Conservation (phyloP, 1,284 basidiomycete genomes). For the Rhodotorula sp. region DNA sequence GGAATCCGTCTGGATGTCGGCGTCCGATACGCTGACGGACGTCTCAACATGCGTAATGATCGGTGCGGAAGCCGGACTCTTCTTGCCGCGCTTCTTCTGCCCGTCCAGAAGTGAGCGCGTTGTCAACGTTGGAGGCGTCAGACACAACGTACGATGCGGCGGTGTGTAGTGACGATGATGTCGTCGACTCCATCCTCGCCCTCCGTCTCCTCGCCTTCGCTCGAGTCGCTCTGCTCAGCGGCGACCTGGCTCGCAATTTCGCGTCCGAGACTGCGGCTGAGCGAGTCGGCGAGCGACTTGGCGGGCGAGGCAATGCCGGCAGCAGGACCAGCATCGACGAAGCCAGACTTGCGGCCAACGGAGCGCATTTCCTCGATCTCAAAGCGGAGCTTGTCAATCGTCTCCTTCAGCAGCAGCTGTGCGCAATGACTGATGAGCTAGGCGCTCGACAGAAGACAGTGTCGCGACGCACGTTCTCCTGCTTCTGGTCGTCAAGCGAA, state of each 20-base stretch:
- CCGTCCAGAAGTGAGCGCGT: not conserved
- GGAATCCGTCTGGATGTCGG: constrained; percentile 58
- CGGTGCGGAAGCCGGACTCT: constrained; percentile 25
- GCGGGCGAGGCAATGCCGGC: constrained; percentile 5
- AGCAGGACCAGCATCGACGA: constrained; percentile 46
- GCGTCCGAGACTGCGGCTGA: constrained; percentile 77
- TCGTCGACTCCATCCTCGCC: constrained; percentile 54
- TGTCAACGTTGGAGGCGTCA: too few species aligned
- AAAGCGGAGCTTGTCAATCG: constrained; percentile 83
- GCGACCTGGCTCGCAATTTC: constrained; percentile 69
- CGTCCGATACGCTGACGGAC: constrained; percentile 67
- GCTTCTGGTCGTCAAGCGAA: constrained; percentile 81
- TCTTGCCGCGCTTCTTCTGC: constrained; percentile 42
- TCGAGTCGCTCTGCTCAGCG: constrained; percentile 44
- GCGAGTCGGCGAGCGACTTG: constrained; percentile 56
- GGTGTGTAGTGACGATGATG: constrained; percentile 52
- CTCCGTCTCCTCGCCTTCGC: constrained; percentile 52
- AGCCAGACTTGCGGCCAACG: constrained; percentile 53
- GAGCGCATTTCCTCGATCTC: constrained; percentile 83
- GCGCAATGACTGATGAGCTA: too few species aligned
- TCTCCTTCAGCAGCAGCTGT: constrained; percentile 72
- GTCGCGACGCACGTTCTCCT: constrained; percentile 66
- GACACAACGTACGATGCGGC: constrained; percentile 47
- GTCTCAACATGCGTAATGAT: constrained; percentile 47
- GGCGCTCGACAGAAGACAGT: fast-evolving